phyloP scores from a whole-genome alignment of 176 grass and related monocot genomes.

The Oryza longistaminata region DNA sequence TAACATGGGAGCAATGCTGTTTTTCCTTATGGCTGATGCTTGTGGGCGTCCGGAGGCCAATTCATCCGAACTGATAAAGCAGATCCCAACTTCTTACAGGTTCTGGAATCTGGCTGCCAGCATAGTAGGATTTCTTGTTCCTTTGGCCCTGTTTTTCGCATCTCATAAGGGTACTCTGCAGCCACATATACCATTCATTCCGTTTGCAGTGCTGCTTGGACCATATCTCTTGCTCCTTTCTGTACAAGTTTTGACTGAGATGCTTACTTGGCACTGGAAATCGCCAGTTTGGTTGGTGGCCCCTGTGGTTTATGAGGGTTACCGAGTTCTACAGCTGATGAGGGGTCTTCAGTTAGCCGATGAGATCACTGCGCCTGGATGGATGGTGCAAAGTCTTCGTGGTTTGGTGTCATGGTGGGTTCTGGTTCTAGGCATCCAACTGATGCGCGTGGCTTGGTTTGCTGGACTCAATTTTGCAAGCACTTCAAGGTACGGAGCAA shows the following conservation, averaged over 20 bases:
- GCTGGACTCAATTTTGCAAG: constrained; percentile 54
- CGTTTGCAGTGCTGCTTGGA: constrained; percentile 68
- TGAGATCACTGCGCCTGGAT: constrained; percentile 67
- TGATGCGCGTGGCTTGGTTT: constrained; percentile 92
- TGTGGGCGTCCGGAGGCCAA: constrained; percentile 60
- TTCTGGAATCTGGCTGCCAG: constrained; percentile 73
- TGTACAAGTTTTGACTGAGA: constrained; percentile 80
- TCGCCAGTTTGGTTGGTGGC: constrained; percentile 88
- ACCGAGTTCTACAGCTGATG: constrained; percentile 92
- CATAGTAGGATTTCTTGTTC: constrained; percentile 57
- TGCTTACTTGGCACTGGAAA: constrained; percentile 93
- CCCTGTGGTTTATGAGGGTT: constrained; percentile 83
- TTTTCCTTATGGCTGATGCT: constrained; percentile 90
- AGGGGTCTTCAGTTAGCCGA: constrained; percentile 74
- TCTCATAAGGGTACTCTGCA: constrained; percentile 53
- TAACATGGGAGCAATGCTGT: constrained; percentile 92
- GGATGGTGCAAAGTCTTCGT: constrained; percentile 82
- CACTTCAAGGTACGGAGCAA: constrained; percentile 36
- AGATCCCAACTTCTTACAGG: constrained; percentile 62
- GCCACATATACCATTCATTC: constrained; percentile 63
- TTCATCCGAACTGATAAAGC: constrained; percentile 37
- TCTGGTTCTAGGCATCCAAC: constrained; percentile 83
- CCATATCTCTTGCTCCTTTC: constrained; percentile 83
- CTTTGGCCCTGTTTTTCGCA: constrained; percentile 56
- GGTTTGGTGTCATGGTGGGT: constrained; percentile 93